Evolutionary conservation across 1,139 yeast genomes (phyloP).

Genomic region (Hemisphaericaspora xylofermentans): DNA sequence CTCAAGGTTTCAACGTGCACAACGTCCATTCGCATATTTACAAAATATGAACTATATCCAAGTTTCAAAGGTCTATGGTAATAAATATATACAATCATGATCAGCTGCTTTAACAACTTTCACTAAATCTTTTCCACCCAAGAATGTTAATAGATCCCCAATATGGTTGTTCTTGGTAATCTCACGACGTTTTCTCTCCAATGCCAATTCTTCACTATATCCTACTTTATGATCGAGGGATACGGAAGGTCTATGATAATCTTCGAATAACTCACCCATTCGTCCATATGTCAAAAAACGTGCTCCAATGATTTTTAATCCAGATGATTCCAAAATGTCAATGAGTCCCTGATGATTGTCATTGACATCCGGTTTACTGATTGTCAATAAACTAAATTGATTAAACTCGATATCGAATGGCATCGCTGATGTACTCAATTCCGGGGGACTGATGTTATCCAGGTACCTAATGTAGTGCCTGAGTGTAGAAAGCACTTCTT

Average conservation of each 20-base stretch:
- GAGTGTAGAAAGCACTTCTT: not conserved
- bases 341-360: not conserved
- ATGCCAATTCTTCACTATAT: not conserved
- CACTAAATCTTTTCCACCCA: constrained; percentile 33
- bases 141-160: constrained; percentile 8
- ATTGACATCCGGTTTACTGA: not conserved
- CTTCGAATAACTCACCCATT: not conserved
- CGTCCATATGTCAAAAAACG: not conserved
- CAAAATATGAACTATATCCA: not conserved
- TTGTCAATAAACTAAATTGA: not conserved
- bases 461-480: not conserved
- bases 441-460: not conserved
- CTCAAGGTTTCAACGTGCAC: too few species aligned
- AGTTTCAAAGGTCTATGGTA: constrained; percentile 2
- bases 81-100: constrained; percentile 22
- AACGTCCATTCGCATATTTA: too few species aligned
- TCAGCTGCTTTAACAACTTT: constrained; percentile 24
- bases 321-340: not conserved
- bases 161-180: not conserved
- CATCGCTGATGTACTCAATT: not conserved
- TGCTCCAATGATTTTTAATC: not conserved
- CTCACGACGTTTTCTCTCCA: not conserved
- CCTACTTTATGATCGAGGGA: not conserved
- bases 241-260: not conserved
- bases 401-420: not conserved